Evolutionary conservation across 805 yeast genomes (phyloP).

Genomic region (Monosporozyma yasuniensis): DNA sequence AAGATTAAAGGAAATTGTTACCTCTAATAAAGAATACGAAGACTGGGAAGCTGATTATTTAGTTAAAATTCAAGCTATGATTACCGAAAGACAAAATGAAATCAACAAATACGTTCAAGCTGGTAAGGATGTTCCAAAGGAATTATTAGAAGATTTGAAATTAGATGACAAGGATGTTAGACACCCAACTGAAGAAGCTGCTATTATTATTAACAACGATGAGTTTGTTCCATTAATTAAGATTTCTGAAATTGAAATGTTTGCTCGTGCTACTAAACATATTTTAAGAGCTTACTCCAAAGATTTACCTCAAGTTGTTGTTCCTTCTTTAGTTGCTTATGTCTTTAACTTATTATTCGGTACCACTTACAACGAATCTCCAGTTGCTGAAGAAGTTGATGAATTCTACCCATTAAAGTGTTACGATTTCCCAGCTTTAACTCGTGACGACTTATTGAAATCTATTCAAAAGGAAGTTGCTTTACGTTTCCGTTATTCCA

Average conservation of each 20-base stretch:
- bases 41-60: slow-evolving; percentile 27
- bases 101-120: slow-evolving; percentile 26
- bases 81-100: slow-evolving; percentile 31
- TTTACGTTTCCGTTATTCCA: slow-evolving; percentile 52
- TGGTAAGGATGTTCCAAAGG: slow-evolving; percentile 31
- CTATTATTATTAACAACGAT: slow-evolving; percentile 29
- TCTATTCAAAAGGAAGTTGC: slow-evolving; percentile 45
- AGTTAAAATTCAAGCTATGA: slow-evolving; percentile 25
- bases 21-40: slow-evolving; percentile 27
- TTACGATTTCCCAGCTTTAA: slow-evolving; percentile 37
- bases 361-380: slow-evolving; percentile 33
- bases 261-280: slow-evolving; percentile 76
- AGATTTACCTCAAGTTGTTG: slow-evolving; percentile 43
- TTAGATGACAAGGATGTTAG: slow-evolving; percentile 28
- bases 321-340: slow-evolving; percentile 55
- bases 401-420: slow-evolving; percentile 36
- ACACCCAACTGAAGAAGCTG: slow-evolving; percentile 29
- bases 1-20: slow-evolving; percentile 20
- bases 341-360: slow-evolving; percentile 68
- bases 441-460: slow-evolving; percentile 37
- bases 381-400: slow-evolving; percentile 37
- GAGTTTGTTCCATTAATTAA: slow-evolving; percentile 39
- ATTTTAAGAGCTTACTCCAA: slow-evolving; percentile 44
- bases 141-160: slow-evolving; percentile 27
- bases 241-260: slow-evolving; percentile 51